phyloP scores from a whole-genome alignment of 108 stramenopile species.

The Pseudonitzschia multistriata region DNA sequence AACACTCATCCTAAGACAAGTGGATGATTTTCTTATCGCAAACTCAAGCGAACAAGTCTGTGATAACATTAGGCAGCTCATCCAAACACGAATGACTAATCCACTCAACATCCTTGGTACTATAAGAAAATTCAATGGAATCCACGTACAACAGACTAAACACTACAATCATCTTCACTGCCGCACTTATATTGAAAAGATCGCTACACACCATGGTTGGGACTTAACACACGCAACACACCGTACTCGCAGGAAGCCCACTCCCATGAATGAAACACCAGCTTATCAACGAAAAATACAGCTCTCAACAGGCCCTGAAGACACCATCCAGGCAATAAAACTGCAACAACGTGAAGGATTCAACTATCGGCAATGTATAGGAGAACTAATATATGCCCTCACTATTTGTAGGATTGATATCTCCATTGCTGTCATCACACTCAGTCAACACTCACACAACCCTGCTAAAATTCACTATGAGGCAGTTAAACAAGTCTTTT shows the following conservation, averaged over 20 bases:
- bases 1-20: not conserved
- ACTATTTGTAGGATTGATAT: constrained; percentile 13
- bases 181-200: constrained; percentile 28
- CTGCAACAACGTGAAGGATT: constrained; percentile 7
- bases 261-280: not conserved
- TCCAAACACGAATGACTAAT: constrained; percentile 14
- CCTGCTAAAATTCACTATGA: constrained; percentile 3
- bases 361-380: constrained; percentile 23
- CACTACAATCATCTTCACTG: constrained; percentile 23
- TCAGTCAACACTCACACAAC: constrained; percentile 2
- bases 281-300: constrained; percentile 4
- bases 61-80: not conserved
- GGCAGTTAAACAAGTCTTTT: not conserved
- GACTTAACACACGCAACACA: not conserved
- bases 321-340: constrained; percentile 2
- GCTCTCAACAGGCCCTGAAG: not conserved
- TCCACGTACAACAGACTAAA: constrained; percentile 29
- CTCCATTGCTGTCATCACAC: not conserved
- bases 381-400: constrained; percentile 37
- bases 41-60: not conserved
- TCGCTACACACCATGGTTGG: constrained; percentile 19
- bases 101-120: constrained; percentile 29
- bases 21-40: not conserved
- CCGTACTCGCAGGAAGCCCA: too few relatives aligned
- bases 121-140: constrained; percentile 32